These are phyloP conservation scores for Dioscorea zingiberensis DNA, from an alignment of 106 monocot genomes.

Conservation along the genomic window DNA sequence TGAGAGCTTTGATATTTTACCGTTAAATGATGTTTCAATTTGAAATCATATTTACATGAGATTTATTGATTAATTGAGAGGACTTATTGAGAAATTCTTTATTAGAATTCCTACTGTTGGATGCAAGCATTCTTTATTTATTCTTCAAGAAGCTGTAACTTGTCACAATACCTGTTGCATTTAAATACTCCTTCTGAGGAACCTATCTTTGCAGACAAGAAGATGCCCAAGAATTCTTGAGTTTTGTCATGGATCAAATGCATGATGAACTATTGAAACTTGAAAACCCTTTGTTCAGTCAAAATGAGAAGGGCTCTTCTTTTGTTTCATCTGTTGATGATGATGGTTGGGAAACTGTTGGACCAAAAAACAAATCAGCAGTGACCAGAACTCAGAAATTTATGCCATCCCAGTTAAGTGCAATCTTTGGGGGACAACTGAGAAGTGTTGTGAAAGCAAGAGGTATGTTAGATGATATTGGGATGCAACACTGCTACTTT, in stretches of 20 bases:
- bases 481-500: too few relatives aligned
- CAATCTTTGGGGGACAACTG: conserved; percentile 93
- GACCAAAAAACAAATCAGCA: conserved; percentile 92
- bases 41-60: too few relatives aligned
- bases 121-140: too few relatives aligned
- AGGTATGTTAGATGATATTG: conserved; percentile 33
- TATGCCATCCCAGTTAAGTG: conserved; percentile 82
- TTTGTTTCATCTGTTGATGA: conserved; percentile 78
- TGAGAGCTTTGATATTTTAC: too few relatives aligned
- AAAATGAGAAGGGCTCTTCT: conserved; percentile 28
- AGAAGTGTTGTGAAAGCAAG: conserved; percentile 84
- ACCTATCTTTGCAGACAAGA: conserved; percentile 61
- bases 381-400: conserved; percentile 92
- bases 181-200: background rate
- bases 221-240: conserved; percentile 99
- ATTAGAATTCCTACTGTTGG: too few relatives aligned
- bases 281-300: conserved; percentile 33
- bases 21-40: too few relatives aligned
- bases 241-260: conserved; percentile 93
- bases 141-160: too few relatives aligned
- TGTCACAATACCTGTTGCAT: background rate
- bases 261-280: conserved; percentile 85
- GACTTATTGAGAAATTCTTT: too few relatives aligned
- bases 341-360: conserved; percentile 99
- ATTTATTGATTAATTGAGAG: too few relatives aligned